Conservation (phyloP, 805 yeast genomes). For the Yarrowia sp. region DNA sequence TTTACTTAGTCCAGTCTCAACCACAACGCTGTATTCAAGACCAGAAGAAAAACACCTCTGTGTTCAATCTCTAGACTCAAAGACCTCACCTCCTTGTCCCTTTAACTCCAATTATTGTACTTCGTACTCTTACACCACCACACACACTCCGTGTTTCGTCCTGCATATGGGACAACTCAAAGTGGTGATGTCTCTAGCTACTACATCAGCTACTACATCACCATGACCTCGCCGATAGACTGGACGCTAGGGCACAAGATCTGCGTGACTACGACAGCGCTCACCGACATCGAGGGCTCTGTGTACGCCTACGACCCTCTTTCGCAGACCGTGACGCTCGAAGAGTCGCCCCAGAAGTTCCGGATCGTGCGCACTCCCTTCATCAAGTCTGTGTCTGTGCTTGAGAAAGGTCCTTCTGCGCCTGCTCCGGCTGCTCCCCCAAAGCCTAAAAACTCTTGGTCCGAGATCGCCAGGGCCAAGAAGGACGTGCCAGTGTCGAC, state of each 20-base stretch:
- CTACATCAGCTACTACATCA: too few relatives aligned
- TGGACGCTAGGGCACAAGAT: constrained; percentile 40
- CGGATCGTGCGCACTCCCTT: constrained; percentile 57
- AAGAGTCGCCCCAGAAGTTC: constrained; percentile 40
- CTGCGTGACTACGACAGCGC: constrained; percentile 58
- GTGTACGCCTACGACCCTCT: constrained; percentile 58
- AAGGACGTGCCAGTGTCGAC: constrained; percentile 4
- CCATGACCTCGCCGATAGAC: constrained; percentile 20
- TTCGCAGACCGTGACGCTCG: constrained; percentile 46
- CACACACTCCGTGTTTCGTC: too few relatives aligned
- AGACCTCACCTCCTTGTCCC: too few relatives aligned
- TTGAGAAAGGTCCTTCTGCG: constrained; percentile 40
- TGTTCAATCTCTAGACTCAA: too few relatives aligned
- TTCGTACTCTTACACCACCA: too few relatives aligned
- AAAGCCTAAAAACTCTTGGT: constrained; percentile 26
- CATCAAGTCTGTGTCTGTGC: constrained; percentile 52
- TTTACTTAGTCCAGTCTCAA: too few relatives aligned
- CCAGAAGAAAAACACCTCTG: too few relatives aligned
- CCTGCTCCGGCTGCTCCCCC: not conserved
- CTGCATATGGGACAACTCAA: not conserved
- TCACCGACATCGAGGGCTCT: constrained; percentile 57
- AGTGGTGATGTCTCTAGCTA: too few relatives aligned
- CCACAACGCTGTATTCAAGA: too few relatives aligned
- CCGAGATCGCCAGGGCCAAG: constrained; percentile 25
- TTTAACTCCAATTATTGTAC: too few relatives aligned